Evolutionary conservation across 345 rosid genomes (phyloP).

Genomic region (Limnanthes douglasii): DNA sequence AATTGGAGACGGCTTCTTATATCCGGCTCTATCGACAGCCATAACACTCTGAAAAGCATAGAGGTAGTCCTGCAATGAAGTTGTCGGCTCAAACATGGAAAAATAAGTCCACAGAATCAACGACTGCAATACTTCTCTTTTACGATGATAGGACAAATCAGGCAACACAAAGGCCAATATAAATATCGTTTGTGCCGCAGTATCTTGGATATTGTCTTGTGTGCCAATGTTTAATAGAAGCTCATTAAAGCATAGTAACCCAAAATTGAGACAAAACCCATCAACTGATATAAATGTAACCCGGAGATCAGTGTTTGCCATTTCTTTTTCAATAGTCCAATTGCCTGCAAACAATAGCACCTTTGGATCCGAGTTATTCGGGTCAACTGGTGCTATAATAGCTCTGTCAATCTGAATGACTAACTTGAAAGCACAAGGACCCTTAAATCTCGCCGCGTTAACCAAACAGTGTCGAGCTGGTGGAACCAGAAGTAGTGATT

Average conservation of each 20-base stretch:
- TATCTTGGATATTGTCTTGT: slow-evolving; percentile 20
- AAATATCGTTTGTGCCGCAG: slow-evolving; percentile 37
- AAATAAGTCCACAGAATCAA: slow-evolving; percentile 47
- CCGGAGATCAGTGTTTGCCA: no score
- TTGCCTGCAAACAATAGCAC: no score
- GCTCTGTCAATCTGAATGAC: slow-evolving; percentile 71
- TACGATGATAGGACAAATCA: slow-evolving; percentile 42
- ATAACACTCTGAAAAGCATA: slow-evolving; percentile 43
- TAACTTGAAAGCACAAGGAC: slow-evolving; percentile 68
- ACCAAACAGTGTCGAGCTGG: slow-evolving; percentile 51
- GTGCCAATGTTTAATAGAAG: slow-evolving; percentile 33
- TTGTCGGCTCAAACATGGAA: slow-evolving; percentile 38
- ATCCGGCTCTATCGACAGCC: no score
- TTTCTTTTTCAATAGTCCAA: no score
- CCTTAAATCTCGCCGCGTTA: slow-evolving; percentile 68
- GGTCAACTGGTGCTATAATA: no score
- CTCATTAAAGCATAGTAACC: slow-evolving; percentile 61
- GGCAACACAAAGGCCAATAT: slow-evolving; percentile 42
- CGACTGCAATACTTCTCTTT: slow-evolving; percentile 37
- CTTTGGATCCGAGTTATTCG: no score
- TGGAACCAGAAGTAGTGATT: slow-evolving; percentile 70
- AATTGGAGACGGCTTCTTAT: no score
- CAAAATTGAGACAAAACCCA: slow-evolving; percentile 51
- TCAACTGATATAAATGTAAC: slow-evolving; percentile 21
- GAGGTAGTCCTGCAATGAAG: slow-evolving; percentile 55